Conservation (phyloP, 75 land plant species). For the Ceratopteris richardii region DNA sequence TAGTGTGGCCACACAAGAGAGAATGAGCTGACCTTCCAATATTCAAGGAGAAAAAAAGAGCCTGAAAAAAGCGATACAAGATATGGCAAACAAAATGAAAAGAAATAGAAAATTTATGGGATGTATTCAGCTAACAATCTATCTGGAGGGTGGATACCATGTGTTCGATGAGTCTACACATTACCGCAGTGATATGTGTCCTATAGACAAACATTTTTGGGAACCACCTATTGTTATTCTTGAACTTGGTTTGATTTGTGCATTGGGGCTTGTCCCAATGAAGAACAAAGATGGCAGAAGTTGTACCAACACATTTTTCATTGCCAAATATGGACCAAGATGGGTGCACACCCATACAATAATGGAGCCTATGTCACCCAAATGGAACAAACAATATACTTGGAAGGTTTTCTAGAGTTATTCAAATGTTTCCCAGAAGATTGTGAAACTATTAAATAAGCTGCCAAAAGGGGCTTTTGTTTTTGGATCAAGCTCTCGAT, state of each 20-base stretch:
- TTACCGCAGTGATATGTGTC: conserved; percentile 33
- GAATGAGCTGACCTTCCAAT: background rate
- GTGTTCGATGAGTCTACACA: conserved; percentile 39
- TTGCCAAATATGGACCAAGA: conserved; percentile 45
- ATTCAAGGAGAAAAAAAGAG: background rate
- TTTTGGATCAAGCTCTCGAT: too few species aligned
- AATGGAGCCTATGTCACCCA: conserved; percentile 22
- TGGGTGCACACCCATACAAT: conserved; percentile 44
- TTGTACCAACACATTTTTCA: conserved; percentile 30
- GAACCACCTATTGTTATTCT: conserved; percentile 23
- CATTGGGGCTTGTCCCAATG: conserved; percentile 32
- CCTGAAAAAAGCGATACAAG: background rate
- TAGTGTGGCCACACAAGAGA: too few species aligned
- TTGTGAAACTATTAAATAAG: too few species aligned
- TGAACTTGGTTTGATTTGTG: conserved; percentile 33
- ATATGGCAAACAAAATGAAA: background rate
- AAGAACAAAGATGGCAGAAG: conserved; percentile 22
- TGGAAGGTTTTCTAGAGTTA: conserved; percentile 87
- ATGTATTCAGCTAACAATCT: conserved; percentile 17
- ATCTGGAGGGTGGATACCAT: conserved; percentile 44
- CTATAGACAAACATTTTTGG: conserved; percentile 39
- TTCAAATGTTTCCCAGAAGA: too few species aligned
- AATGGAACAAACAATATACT: conserved; percentile 48
- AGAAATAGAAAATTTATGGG: conserved; percentile 12
- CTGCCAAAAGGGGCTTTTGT: too few species aligned